phyloP scores from a whole-genome alignment of 306 rosid species.

The Canavalia ensiformis region DNA sequence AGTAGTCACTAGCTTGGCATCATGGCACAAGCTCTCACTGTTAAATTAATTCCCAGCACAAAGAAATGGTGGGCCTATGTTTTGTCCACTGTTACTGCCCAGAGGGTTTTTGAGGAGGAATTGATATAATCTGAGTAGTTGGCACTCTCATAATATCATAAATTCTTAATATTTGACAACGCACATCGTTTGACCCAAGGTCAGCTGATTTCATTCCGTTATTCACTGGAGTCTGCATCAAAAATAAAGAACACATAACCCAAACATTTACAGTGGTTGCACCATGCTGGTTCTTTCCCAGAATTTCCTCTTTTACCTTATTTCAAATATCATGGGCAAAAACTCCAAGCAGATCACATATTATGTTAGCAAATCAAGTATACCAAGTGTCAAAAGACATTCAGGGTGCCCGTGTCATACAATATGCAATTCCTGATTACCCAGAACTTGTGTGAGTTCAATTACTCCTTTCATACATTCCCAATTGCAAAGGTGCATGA shows the following conservation, averaged over 20 bases:
- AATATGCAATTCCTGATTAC: neutral
- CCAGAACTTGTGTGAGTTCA: neutral
- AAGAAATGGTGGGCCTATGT: neutral
- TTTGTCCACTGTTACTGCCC: neutral
- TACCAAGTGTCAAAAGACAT: conserved; percentile 32
- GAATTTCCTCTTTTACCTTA: conserved; percentile 18
- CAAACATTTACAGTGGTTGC: conserved; percentile 9
- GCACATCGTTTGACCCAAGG: conserved; percentile 7
- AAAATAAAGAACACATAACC: conserved; percentile 7
- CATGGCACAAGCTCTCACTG: neutral
- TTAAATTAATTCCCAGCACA: conserved; percentile 9
- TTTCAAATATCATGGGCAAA: conserved; percentile 5
- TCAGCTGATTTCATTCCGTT: conserved; percentile 9
- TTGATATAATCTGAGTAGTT: neutral
- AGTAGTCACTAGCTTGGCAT: neutral
- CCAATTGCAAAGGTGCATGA: conserved; percentile 17
- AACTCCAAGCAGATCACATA: conserved; percentile 19
- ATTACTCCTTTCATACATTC: neutral
- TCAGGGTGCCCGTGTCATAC: neutral
- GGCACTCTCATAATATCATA: conserved; percentile 5
- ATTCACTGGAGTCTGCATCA: conserved; percentile 22
- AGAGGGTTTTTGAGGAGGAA: conserved; percentile 10
- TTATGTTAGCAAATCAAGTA: neutral
- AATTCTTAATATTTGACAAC: conserved; percentile 27
- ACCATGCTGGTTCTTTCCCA: conserved; percentile 5